Conservation (phyloP, 805 yeast species). For the Yarrowia osloensis region DNA sequence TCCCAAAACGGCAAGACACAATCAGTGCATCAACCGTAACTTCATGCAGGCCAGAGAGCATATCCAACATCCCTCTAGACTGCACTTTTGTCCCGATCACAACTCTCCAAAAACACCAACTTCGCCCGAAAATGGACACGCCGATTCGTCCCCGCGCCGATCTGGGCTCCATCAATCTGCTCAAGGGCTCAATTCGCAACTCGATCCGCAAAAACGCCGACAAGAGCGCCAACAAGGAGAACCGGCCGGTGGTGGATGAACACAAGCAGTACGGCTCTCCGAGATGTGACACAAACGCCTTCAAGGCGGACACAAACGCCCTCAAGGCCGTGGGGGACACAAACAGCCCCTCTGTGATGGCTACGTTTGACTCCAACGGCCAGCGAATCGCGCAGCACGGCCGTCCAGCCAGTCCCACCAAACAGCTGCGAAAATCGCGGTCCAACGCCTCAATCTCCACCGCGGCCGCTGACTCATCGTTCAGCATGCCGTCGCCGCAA, state of each 20-base stretch:
- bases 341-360: not conserved
- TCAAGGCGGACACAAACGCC: not conserved
- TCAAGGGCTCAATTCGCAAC: constrained; percentile 56
- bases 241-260: not conserved
- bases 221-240: constrained; percentile 2
- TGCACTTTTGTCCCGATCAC: not conserved
- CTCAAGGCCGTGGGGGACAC: not conserved
- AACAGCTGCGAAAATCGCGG: constrained; percentile 7
- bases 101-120: not conserved
- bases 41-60: not conserved
- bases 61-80: not conserved
- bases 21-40: not conserved
- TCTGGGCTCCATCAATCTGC: constrained; percentile 69
- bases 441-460: not conserved
- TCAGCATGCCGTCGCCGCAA: constrained; percentile 19
- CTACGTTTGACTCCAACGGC: constrained; percentile 12
- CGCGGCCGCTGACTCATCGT: not conserved
- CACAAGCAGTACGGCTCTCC: not conserved
- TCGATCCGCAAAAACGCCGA: not conserved
- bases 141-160: constrained; percentile 57
- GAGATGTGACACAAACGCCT: not conserved
- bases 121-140: constrained; percentile 3
- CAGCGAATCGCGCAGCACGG: not conserved
- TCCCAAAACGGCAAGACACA: constrained; percentile 18
- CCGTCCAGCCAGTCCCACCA: not conserved